A percentile compares a stretch with the other conserved stretches of the same genome.
Evolutionary conservation across 306 rosid genomes (phyloP).

Genomic region (Prunus salicina): DNA sequence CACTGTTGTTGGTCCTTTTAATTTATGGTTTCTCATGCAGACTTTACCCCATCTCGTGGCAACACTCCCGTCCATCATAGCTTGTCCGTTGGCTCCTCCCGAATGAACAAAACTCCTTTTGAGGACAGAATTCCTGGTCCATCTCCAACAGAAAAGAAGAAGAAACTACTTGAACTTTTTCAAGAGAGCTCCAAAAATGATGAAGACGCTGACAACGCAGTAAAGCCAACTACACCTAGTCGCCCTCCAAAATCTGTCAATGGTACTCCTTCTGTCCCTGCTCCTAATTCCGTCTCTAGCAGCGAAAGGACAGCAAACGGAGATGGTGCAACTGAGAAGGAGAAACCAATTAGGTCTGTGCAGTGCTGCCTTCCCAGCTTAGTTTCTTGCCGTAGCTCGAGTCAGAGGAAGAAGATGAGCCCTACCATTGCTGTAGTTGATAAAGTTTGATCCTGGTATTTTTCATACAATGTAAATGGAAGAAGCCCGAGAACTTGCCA

Average conservation of each 20-base stretch:
- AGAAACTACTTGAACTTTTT: constrained; percentile 70
- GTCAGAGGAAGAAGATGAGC: constrained; percentile 66
- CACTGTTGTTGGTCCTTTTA: not conserved
- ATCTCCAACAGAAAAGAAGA: constrained; percentile 61
- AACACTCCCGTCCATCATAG: constrained; percentile 64
- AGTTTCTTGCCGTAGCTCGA: constrained; percentile 61
- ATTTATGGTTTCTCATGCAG: constrained; percentile 34
- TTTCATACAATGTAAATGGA: constrained; percentile 5
- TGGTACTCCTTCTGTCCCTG: constrained; percentile 47
- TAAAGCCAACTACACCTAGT: constrained; percentile 31
- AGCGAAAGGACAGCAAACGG: constrained; percentile 58
- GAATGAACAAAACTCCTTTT: constrained; percentile 29
- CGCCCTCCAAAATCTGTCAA: constrained; percentile 46
- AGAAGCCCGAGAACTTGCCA: constrained; percentile 12
- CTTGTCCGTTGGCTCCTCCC: constrained; percentile 29
- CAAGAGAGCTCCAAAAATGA: constrained; percentile 50
- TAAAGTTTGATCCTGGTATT: constrained; percentile 21
- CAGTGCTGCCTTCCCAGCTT: constrained; percentile 83
- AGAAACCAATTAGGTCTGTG: constrained; percentile 40
- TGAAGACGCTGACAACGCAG: constrained; percentile 23
- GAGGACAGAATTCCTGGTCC: constrained; percentile 34
- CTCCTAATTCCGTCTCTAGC: constrained; percentile 42
- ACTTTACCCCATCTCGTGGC: constrained; percentile 82
- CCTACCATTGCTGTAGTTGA: constrained; percentile 58
- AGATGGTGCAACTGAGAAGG: constrained; percentile 27